phyloP scores from a whole-genome alignment of 306 rosid genomes.

The Ceratonia siliqua region DNA sequence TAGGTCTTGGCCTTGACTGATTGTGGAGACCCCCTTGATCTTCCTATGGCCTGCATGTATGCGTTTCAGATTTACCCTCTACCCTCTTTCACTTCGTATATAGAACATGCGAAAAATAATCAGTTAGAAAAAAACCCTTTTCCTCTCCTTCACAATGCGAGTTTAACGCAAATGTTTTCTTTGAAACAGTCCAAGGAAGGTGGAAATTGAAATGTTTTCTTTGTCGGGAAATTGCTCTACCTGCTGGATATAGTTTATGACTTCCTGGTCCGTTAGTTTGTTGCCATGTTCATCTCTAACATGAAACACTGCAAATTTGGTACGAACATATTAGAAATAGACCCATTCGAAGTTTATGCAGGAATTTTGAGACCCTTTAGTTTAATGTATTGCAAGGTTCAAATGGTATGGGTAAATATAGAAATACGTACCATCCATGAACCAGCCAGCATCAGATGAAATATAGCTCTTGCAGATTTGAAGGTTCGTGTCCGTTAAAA shows the following conservation, averaged over 20 bases:
- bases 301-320: conserved; percentile 56
- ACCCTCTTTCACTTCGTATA: conserved; percentile 12
- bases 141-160: background rate
- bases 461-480: conserved; percentile 63
- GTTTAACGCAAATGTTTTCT: no score
- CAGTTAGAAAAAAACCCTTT: background rate
- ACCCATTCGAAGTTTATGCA: no score
- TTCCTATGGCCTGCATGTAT: conserved; percentile 51
- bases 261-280: conserved; percentile 55
- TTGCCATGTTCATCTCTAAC: conserved; percentile 63
- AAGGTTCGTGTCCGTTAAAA: conserved; percentile 74
- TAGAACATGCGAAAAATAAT: background rate
- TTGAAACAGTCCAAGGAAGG: no score
- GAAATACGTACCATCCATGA: conserved; percentile 60
- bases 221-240: conserved; percentile 26
- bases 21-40: conserved; percentile 41
- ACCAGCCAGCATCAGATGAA: conserved; percentile 79
- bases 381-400: no score
- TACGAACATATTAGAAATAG: background rate
- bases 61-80: conserved; percentile 24
- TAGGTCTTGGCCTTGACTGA: conserved; percentile 36
- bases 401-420: background rate
- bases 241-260: conserved; percentile 55
- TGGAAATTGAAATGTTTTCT: background rate
- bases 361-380: no score